A percentile compares a stretch with the other conserved stretches of the same genome.
phyloP scores from a whole-genome alignment of 331 rosid genomes.

The Malus hybrid region DNA sequence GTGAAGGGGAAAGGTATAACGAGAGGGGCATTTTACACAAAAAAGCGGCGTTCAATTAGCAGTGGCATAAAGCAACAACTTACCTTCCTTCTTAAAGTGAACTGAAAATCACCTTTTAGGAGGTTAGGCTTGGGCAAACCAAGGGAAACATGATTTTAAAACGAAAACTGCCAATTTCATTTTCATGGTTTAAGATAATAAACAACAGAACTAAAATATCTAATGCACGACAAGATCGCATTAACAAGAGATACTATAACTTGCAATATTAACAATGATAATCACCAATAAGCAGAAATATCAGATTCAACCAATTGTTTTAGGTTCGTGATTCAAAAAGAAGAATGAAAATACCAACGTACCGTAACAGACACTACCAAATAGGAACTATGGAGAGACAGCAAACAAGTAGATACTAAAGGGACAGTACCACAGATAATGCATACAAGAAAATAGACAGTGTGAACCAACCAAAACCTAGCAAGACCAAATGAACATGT shows the following conservation, averaged over 20 bases:
- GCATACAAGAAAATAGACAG: constrained; percentile 49
- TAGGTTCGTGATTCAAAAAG: constrained; percentile 29
- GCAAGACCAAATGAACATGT: constrained; percentile 49
- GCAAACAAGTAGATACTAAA: constrained; percentile 53
- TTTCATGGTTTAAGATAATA: background rate
- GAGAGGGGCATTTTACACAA: no score
- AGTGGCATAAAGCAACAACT: no score
- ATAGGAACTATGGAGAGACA: constrained; percentile 43
- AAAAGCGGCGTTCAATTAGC: no score
- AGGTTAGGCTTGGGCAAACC: no score
- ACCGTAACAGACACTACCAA: constrained; percentile 42
- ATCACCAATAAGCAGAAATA: constrained; percentile 42
- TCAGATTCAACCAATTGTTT: constrained; percentile 57
- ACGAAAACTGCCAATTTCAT: background rate
- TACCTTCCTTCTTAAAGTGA: no score
- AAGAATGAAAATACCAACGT: constrained; percentile 32
- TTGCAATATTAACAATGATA: constrained; percentile 28
- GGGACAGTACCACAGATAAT: constrained; percentile 50
- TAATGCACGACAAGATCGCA: background rate
- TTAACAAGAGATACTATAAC: background rate
- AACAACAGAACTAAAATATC: background rate
- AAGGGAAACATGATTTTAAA: background rate
- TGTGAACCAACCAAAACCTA: constrained; percentile 48
- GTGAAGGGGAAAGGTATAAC: no score
- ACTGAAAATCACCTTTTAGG: no score